These are phyloP conservation scores for Coccomyxa sp. DNA, from an alignment of 139 green algal genomes.

Conservation along the genomic window DNA sequence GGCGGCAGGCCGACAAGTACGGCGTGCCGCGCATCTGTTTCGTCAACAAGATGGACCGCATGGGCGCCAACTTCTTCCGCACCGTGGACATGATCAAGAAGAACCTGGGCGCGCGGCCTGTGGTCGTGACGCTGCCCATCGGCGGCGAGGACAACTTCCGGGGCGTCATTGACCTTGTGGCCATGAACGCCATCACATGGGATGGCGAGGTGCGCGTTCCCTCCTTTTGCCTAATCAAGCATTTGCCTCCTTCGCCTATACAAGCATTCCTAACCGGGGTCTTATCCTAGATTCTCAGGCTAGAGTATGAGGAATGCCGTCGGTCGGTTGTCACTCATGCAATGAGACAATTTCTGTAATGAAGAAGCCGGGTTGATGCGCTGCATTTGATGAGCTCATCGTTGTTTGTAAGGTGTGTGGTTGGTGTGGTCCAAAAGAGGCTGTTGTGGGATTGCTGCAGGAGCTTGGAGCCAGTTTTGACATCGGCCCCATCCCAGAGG, in stretches of 20 bases:
- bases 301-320: too few species aligned
- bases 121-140: constrained; percentile 86
- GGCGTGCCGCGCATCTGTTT: constrained; percentile 96
- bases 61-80: constrained; percentile 96
- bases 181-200: constrained; percentile 96
- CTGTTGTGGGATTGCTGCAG: constrained; percentile 30
- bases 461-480: constrained; percentile 94
- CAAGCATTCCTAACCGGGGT: background rate
- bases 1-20: constrained; percentile 99
- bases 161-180: constrained; percentile 94
- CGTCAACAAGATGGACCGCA: constrained; percentile 99
- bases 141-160: constrained; percentile 89
- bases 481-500: constrained; percentile 79
- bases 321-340: too few species aligned
- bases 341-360: too few species aligned
- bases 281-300: too few species aligned
- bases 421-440: background rate
- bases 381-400: too few species aligned
- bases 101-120: constrained; percentile 86
- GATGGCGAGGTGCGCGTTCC: constrained; percentile 52
- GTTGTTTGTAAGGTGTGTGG: too few species aligned
- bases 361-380: too few species aligned
- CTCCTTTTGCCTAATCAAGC: background rate
- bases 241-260: too few species aligned
- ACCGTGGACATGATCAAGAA: constrained; percentile 72